Evolutionary conservation across 169 alveolate species (phyloP), one percentile per base, ranked within the genome.

Genomic region (Toxoplasma gondii): DNA sequence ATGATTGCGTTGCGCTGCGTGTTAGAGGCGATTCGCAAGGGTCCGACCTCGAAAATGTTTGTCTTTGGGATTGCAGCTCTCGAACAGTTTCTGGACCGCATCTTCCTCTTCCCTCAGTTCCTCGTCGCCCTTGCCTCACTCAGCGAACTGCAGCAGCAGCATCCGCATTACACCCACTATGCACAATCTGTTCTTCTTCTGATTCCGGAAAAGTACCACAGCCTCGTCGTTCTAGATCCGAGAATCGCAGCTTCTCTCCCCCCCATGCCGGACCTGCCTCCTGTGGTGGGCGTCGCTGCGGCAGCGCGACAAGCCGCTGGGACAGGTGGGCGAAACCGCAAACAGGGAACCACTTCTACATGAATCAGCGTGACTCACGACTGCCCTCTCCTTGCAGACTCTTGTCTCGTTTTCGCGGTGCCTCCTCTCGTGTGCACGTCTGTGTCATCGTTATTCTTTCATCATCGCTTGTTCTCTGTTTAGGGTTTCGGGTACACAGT

Each of bases 31-130:
- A 84, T 96, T 27, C 80, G 92, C 83, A 96, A 96, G 70, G 95
- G 86, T 41, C 96, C 91, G 44, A 88, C 94, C 86, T 92, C 96
- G 36, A 92, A 95, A 74, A 95, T 96, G 97, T 96, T 95, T 58
- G 80, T 93, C 45, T 96, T 96, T 64, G 98, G 98, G 36, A 70
- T 96, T 54, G 86, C 94, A 38, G 98, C 97, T 0, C 95, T 96
- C 90, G 96, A 96, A 38, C 96, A 95, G 83, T 86, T 96, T 12
- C 91, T 94, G n/a, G 92, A 54, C 45, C 64, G 92, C 27, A 54
- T 94, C 80, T 41, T 45, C 45, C 39, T 36, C 38, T 94, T 64
- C 49, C 96, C 96, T 38, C 70, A 41, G 2, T 94, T 94, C 64
- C 88, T 90, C 64, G 92, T 90, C 70, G 88, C 92, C 43, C 67